These are phyloP conservation scores for Scedosporium apiospermum DNA, from an alignment of 2,329 filamentous ascomycete genomes.

Conservation along the genomic window DNA sequence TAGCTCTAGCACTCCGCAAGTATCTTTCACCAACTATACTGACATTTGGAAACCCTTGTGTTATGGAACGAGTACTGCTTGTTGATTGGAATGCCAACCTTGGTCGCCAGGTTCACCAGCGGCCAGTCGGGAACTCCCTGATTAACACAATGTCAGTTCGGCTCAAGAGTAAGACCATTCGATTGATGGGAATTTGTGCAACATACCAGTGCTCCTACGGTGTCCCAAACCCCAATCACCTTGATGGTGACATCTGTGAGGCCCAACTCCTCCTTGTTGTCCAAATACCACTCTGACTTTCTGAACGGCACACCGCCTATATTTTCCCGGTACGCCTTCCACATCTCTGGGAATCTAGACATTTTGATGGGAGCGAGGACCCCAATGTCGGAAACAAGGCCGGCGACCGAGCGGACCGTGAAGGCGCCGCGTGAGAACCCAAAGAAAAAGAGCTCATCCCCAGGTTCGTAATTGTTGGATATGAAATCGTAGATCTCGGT, in stretches of 20 bases:
- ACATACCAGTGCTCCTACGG: slow-evolving; percentile 20
- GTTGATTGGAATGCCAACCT: slow-evolving; percentile 20
- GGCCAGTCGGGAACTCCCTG: not conserved
- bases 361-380: slow-evolving; percentile 15
- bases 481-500: slow-evolving; percentile 22
- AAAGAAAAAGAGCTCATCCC: slow-evolving; percentile 20
- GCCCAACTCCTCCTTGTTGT: slow-evolving; percentile 1
- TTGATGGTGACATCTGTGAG: not conserved
- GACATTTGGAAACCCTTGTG: not conserved
- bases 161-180: too few species aligned
- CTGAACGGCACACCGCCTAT: not conserved
- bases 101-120: slow-evolving; percentile 9
- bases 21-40: not conserved
- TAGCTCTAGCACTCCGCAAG: not conserved
- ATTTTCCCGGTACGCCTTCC: not conserved
- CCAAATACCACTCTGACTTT: not conserved
- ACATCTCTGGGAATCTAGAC: slow-evolving; percentile 7
- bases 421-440: slow-evolving; percentile 22
- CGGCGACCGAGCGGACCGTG: slow-evolving; percentile 19
- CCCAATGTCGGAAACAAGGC: slow-evolving; percentile 17
- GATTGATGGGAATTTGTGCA: not conserved
- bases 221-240: slow-evolving; percentile 35
- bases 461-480: slow-evolving; percentile 23
- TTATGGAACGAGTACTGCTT: slow-evolving; percentile 10
- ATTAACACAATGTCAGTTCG: not conserved